Evolutionary conservation across 192 early-diverging fungal genomes (phyloP), one percentile per base, ranked within the genome.

Genomic region (Fimicolochytrium jonesii): DNA sequence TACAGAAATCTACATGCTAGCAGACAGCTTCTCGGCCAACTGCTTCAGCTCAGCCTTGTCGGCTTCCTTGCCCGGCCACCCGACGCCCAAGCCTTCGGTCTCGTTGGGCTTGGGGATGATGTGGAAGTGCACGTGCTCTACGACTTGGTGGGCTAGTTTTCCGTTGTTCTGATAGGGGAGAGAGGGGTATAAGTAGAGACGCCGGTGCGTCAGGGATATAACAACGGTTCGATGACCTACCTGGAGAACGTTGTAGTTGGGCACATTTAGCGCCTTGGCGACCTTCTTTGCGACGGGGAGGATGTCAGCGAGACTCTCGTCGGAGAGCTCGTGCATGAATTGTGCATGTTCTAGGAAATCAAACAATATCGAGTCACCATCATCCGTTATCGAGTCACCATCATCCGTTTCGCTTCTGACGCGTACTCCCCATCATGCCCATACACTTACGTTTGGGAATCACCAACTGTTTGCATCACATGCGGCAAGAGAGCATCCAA

Each of bases 51-150:
- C 74, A 0, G 73, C 89, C 17, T 71, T 56, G 47, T 75, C 74
- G 37, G 83, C 74, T 22, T 63, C 35, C 68, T 87, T 77, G 30
- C 62, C 48, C 2, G 74, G 74, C 90, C 92, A 92, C 18, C 78
- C 76, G 45, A 94, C 80, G 35, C 70, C 68, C 30, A 94, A 67
- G 26, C 92, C 92, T 49, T 90, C 85, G 9, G 77, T 73, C 6
- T 72, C 71, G 48, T 75, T 83, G 35, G 66, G 66, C 75, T 89
- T 89, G 39, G 89, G 89, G 50, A 92, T 93, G 52, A 94, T 77
- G 57, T 97, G 94, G 80, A 97, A 93, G 59, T 98, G 95, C 9
- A 98, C 95, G 65, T 98, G 95, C 23, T 80, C 79, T 0, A 98
- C 91, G 52, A 78, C 31, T 52, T 64, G 62, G 35, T 57, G 86